Evolutionary conservation across 2,329 filamentous ascomycete species (phyloP).

Genomic region (Stylonectria norvegica): DNA sequence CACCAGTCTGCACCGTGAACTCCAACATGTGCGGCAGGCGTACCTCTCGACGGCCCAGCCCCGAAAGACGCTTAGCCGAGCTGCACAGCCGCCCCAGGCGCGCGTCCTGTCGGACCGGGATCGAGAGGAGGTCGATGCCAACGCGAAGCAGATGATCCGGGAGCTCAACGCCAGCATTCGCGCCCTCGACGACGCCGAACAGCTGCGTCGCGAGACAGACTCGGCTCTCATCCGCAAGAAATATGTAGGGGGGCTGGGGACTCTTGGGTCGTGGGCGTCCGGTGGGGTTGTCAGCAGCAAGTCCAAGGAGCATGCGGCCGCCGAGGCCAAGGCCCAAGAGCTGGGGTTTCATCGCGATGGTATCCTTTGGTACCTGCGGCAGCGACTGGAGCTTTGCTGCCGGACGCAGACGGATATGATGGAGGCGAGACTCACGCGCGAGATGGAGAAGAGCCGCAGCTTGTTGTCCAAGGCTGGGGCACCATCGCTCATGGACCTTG

Average conservation of each 20-base stretch:
- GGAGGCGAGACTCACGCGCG: constrained; percentile 78
- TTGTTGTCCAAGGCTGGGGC: constrained; percentile 66
- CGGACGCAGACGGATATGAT: constrained; percentile 87
- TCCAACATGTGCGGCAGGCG: constrained; percentile 78
- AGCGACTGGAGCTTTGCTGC: constrained; percentile 71
- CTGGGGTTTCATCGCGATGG: constrained; percentile 72
- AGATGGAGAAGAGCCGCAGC: constrained; percentile 86
- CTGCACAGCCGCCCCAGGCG: constrained; percentile 42
- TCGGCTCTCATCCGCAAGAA: constrained; percentile 68
- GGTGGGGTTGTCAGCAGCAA: constrained; percentile 46
- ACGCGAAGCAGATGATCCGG: constrained; percentile 79
- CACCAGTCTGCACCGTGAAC: constrained; percentile 71
- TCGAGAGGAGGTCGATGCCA: constrained; percentile 81
- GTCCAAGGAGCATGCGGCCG: constrained; percentile 63
- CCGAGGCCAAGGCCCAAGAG: constrained; percentile 67
- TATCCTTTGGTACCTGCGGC: constrained; percentile 77
- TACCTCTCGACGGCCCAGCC: constrained; percentile 82
- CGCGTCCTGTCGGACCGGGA: constrained; percentile 72
- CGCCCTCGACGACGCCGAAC: constrained; percentile 76
- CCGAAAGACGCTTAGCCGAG: constrained; percentile 51
- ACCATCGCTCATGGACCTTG: constrained; percentile 32
- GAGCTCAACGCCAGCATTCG: constrained; percentile 80
- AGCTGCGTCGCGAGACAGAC: constrained; percentile 74
- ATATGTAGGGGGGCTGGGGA: constrained; percentile 61
- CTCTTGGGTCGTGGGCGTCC: constrained; percentile 65